Evolutionary conservation across 768 basidiomycete species (phyloP).

Genomic region (Termitomyces sp.): DNA sequence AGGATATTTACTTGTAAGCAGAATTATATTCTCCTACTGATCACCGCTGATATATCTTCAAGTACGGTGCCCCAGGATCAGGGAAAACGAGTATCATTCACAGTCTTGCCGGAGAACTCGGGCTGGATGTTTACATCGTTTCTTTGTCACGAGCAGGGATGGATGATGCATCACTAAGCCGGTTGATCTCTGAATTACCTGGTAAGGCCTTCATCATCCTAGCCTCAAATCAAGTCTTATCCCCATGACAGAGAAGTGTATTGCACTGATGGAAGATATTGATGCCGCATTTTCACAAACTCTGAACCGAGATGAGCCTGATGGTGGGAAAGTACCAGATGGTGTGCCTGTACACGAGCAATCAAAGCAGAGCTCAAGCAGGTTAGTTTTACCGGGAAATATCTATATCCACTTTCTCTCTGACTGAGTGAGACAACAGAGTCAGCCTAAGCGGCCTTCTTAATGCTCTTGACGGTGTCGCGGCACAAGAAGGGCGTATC

Average conservation of each 20-base stretch:
- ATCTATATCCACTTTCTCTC: neutral
- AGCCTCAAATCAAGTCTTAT: neutral
- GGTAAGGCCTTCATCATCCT: slow-evolving; percentile 20
- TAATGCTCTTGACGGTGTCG: slow-evolving; percentile 76
- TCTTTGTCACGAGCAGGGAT: slow-evolving; percentile 51
- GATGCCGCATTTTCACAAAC: slow-evolving; percentile 63
- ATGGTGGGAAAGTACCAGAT: neutral
- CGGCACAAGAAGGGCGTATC: slow-evolving; percentile 78
- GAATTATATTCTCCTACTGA: neutral
- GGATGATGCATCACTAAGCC: slow-evolving; percentile 48
- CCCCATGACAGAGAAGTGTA: slow-evolving; percentile 41
- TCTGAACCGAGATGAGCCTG: slow-evolving; percentile 31
- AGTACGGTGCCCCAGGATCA: slow-evolving; percentile 67
- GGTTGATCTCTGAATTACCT: slow-evolving; percentile 57
- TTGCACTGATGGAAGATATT: slow-evolving; percentile 81
- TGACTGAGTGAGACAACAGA: slow-evolving; percentile 16
- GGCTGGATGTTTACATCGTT: slow-evolving; percentile 66
- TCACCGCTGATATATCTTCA: neutral
- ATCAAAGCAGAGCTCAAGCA: slow-evolving; percentile 10
- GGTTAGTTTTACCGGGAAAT: neutral
- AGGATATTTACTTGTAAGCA: slow-evolving; percentile 57
- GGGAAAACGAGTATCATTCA: slow-evolving; percentile 80
- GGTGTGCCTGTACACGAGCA: neutral
- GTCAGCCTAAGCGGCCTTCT: slow-evolving; percentile 71
- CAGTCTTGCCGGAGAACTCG: slow-evolving; percentile 71